These are phyloP conservation scores for Trichoderma sp. DNA, from an alignment of 2,329 filamentous ascomycete genomes.

Conservation along the genomic window DNA sequence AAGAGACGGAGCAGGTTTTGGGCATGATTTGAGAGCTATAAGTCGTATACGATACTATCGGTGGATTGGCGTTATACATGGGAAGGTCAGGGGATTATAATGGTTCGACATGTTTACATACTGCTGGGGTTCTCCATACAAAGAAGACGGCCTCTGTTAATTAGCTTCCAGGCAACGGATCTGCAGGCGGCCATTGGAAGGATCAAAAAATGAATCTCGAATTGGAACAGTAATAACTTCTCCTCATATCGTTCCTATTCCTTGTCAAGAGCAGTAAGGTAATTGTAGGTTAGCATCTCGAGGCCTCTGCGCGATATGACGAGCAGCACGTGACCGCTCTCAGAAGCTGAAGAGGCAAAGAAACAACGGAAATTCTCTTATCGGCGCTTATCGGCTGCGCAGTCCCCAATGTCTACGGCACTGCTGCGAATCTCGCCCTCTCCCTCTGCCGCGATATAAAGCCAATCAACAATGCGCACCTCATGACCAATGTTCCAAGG, in stretches of 20 bases:
- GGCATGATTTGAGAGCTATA: neutral
- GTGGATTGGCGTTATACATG: slow-evolving; percentile 1
- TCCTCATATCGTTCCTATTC: too few relatives aligned
- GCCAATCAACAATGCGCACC: slow-evolving; percentile 40
- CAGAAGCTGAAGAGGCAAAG: slow-evolving; percentile 2
- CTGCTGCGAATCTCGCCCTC: neutral
- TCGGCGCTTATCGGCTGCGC: slow-evolving; percentile 19
- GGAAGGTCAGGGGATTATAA: neutral
- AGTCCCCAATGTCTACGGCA: neutral
- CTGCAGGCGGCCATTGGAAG: too few relatives aligned
- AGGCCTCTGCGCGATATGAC: too few relatives aligned
- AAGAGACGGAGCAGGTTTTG: neutral
- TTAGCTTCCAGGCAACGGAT: neutral
- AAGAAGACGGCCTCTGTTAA: slow-evolving; percentile 18
- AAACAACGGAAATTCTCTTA: slow-evolving; percentile 6
- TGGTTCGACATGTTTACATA: neutral
- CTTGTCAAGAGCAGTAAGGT: too few relatives aligned
- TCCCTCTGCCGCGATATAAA: slow-evolving; percentile 5
- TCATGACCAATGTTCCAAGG: slow-evolving; percentile 52
- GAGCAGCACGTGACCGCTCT: slow-evolving; percentile 27
- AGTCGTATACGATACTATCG: neutral
- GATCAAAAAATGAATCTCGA: too few relatives aligned
- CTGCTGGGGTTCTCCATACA: neutral
- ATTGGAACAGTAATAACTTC: too few relatives aligned
- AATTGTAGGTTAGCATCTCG: too few relatives aligned